Evolutionary conservation across 352 stramenopile genomes (phyloP), one percentile per base, ranked within the genome.

Genomic region (Pythium guiyangense): DNA sequence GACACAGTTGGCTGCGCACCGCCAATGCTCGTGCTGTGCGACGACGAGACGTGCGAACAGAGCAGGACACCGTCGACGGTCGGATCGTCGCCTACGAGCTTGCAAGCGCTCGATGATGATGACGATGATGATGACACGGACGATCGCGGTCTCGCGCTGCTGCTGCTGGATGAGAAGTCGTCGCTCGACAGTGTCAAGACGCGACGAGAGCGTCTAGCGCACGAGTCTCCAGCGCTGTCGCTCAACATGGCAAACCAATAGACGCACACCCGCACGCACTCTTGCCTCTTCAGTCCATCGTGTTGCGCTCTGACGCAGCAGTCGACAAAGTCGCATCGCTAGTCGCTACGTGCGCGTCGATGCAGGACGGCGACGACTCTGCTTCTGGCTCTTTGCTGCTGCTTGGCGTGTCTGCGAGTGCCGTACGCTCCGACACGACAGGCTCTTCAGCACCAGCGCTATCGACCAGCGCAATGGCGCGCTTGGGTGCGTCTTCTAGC

Each of bases 1-100:
- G 31, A 37, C 31, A 6, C 9, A 11, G 31, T 9, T 11, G 31
- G 31, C 31, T 37, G 31, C 6, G 31, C 31, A 37, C 31, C 31
- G 4, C 31, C 31, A 37, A 6, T 37, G 31, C 31, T 37, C 31
- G 31, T 37, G 31, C 31, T 37, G 31, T 37, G 39, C 12, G 18
- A 45, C 14, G 18, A 45, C 39, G 39, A 18, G 39, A 45, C 39
- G 39, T 20, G 39, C 15, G 25, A 34, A 6, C 45, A 31, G n/a
- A 60, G 22, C 11, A 39, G 47, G 15, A 55, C 47, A n/a, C 47
- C 55, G 27, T 61, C 55, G 39, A 55, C 55, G 14, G 40, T 55
- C 4, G 55, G 55, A 6, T 61, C 55, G 46, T 56, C 47, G 6
- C 55, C 55, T 2, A 55, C 47, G 37, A 56, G 55, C 14, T 18